A percentile compares a stretch with the other conserved stretches of the same genome.
phyloP scores from a whole-genome alignment of 73 alveolate species.

The Paramecium biaurelia region DNA sequence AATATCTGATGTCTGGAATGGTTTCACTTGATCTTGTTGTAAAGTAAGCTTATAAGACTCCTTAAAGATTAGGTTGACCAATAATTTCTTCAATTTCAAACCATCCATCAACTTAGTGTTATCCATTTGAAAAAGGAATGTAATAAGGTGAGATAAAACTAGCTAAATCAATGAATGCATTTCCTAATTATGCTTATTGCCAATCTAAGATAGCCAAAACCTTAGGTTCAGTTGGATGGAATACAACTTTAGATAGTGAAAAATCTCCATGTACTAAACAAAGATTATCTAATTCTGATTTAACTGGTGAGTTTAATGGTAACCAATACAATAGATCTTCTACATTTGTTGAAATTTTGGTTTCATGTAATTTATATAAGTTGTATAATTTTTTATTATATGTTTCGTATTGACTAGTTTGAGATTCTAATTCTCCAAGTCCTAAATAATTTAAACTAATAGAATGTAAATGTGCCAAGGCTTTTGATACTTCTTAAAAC shows the following conservation, averaged over 20 bases:
- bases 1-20: background rate
- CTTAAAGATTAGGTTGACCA: background rate
- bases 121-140: background rate
- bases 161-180: constrained; percentile 51
- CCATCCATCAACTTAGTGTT: background rate
- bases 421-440: background rate
- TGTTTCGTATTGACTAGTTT: background rate
- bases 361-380: constrained; percentile 45
- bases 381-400: background rate
- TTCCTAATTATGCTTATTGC: constrained; percentile 47
- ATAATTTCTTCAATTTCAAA: background rate
- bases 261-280: constrained; percentile 59
- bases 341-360: background rate
- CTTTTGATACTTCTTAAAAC: background rate
- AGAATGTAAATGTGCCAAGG: background rate
- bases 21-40: background rate
- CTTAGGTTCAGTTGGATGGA: constrained; percentile 50
- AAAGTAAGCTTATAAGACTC: background rate
- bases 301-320: constrained; percentile 26
- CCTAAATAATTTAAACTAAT: background rate
- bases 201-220: constrained; percentile 58
- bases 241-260: background rate
- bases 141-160: background rate
- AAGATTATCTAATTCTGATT: background rate
- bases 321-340: constrained; percentile 53